Evolutionary conservation across 192 early-diverging fungal species (phyloP).

Genomic region (Coemansia sp.): DNA sequence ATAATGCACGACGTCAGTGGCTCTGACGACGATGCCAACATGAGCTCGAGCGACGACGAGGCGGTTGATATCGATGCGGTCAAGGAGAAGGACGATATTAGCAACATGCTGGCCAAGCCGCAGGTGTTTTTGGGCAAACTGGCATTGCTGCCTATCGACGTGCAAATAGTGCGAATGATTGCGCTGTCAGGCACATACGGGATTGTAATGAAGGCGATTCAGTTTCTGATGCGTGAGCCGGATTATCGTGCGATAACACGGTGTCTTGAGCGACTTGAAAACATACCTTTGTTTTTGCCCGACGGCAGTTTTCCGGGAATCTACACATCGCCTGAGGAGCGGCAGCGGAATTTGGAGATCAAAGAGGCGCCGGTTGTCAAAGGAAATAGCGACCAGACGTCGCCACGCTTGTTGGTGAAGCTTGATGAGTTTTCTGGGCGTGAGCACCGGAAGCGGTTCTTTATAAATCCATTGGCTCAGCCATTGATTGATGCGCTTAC

Average conservation of each 20-base stretch:
- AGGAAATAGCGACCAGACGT: neutral
- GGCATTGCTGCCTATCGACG: slow-evolving; percentile 21
- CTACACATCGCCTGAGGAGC: slow-evolving; percentile 6
- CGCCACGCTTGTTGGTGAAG: slow-evolving; percentile 4
- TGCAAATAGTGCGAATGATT: slow-evolving; percentile 46
- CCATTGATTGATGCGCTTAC: slow-evolving; percentile 24
- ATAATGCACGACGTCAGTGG: neutral
- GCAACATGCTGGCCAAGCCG: slow-evolving; percentile 29
- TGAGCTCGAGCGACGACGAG: slow-evolving; percentile 35
- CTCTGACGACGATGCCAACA: slow-evolving; percentile 5
- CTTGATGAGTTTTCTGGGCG: slow-evolving; percentile 42
- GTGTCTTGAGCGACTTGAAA: slow-evolving; percentile 21
- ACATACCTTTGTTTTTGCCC: slow-evolving; percentile 14
- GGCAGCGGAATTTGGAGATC: slow-evolving; percentile 13
- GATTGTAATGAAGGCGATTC: slow-evolving; percentile 20
- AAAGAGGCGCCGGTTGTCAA: slow-evolving; percentile 14
- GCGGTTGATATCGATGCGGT: slow-evolving; percentile 9
- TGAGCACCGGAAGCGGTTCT: slow-evolving; percentile 46
- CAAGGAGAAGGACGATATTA: slow-evolving; percentile 42
- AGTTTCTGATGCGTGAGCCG: slow-evolving; percentile 14
- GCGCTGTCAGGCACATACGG: slow-evolving; percentile 40
- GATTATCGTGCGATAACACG: slow-evolving; percentile 16
- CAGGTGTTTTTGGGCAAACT: slow-evolving; percentile 25
- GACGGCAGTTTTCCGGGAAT: slow-evolving; percentile 34
- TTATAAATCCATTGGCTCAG: slow-evolving; percentile 31